Evolutionary conservation across 2,329 filamentous ascomycete species (phyloP), one percentile per base, ranked within the genome.

Genomic region (Whalleya microplaca): DNA sequence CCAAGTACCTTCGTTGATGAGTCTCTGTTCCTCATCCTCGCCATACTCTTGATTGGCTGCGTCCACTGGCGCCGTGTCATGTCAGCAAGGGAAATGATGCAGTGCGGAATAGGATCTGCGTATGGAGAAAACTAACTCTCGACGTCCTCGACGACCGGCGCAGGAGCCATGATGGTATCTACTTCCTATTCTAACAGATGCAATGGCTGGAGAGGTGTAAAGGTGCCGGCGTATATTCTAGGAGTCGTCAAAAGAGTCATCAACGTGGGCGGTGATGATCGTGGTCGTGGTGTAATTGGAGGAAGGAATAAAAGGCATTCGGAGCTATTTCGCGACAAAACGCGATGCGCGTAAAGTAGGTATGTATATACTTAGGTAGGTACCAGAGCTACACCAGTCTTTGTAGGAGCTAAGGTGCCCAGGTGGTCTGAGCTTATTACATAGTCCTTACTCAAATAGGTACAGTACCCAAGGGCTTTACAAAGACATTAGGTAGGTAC

Each of bases 1-100:
- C 21, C 42, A 23, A 50, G 64, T 78, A 89, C 89, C 90, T 80
- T 99, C 95, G 67, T 98, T 98, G 76, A 98, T 92, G 59, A 96
- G 82, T 76, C 96, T 92, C 76, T 96, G 89, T 71, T 91, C 87
- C 65, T 85, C 77, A 71, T 90, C 82, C 72, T 88, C 82, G 56
- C 90, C 87, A 51, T 91, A 89, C 56, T 92, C 88, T 59, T 86
- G 82, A 45, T 81, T 51, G 72, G 68, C 76, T 75, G 80, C 76
- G 40, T 77, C 76, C 66, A 78, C 80, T 80, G 23, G 16, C 56
- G 49, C 41, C 20, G 45, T n/a, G 45, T 53, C 66, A 52, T 61
- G 67, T 65, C 48, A 63, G 54, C 45, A 43, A 53, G 51, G n/a
- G n/a, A n/a, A n/a, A n/a, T n/a, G n/a, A n/a, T n/a, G 45, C 20